Evolutionary conservation across 495 filamentous ascomycete species (phyloP), one percentile per base, ranked within the genome.

Genomic region (Aspergillus leporis): DNA sequence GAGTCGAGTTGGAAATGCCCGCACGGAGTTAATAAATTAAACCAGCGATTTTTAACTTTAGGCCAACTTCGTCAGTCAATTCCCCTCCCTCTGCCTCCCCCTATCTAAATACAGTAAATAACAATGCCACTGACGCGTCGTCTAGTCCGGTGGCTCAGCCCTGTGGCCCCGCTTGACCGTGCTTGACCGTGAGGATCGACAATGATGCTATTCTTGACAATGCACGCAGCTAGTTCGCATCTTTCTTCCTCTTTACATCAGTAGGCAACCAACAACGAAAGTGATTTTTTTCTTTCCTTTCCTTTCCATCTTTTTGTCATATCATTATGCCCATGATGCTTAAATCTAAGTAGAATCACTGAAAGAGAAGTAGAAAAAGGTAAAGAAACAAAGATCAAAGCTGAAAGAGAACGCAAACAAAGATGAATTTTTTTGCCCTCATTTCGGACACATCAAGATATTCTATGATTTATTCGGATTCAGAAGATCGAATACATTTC

Each of bases 91-190:
- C 30, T 22, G 10, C 28, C 49, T 41, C 34, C 19, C 32, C 12
- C 13, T 31, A 7, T 21, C 22, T 38, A 30, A 12, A 12, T 41
- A 22, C 18, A 16, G 25, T 40, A 25, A 30, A 19, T 25, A 28
- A n/a, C 38, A 50, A 16, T 14, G 3, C 47, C 38, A 19, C 41
- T 62, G 40, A 53, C 59, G 59, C 58, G 51, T 58, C 40, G 34
- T 36, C 49, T 18, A 5, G 16, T 34, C 16, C 36, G 23, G 32
- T 23, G 38, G 40, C 60, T 66, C 63, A 66, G 63, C 63, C 63
- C 63, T 66, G 63, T 55, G 34, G 57, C 63, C 63, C 63, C 63
- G n/a, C n/a, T n/a, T n/a, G n/a, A n/a, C n/a, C n/a, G n/a, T 45
- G 38, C 53, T 23, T 34, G 18, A 14, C 38, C 36, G 47, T 7